Conservation (phyloP, 78 protist species). For the Pelomyxa schiedti region DNA sequence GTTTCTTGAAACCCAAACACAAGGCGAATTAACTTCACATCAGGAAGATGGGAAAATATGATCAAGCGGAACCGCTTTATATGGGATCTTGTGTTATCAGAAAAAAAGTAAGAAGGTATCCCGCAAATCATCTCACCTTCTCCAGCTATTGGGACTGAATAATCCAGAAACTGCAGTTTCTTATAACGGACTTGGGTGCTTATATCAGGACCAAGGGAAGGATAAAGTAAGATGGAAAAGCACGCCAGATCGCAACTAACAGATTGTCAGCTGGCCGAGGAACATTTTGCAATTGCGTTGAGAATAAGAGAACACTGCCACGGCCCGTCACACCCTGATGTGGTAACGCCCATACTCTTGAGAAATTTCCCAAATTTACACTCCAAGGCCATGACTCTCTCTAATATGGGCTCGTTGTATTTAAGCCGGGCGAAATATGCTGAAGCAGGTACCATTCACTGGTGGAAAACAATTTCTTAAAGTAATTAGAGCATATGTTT, state of each 20-base stretch:
- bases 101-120: neutral
- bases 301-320: neutral
- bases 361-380: too few relatives aligned
- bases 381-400: slow-evolving; percentile 5
- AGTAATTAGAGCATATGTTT: neutral
- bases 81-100: neutral
- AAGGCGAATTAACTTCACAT: too few relatives aligned
- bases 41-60: neutral
- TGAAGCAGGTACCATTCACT: neutral
- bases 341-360: too few relatives aligned
- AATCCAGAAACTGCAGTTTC: neutral
- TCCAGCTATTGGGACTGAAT: neutral
- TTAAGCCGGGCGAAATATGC: neutral
- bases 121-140: too few relatives aligned
- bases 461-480: too few relatives aligned
- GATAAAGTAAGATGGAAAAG: too few relatives aligned
- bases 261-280: neutral
- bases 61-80: slow-evolving; percentile 1
- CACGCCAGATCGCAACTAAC: too few relatives aligned
- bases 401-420: neutral
- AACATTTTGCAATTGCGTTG: neutral
- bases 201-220: neutral
- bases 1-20: too few relatives aligned
- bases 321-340: slow-evolving; percentile 3
- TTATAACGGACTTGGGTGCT: neutral